Base-by-base conservation (phyloP, 352 stramenopile genomes). In the Achlya hypogyna region DNA sequence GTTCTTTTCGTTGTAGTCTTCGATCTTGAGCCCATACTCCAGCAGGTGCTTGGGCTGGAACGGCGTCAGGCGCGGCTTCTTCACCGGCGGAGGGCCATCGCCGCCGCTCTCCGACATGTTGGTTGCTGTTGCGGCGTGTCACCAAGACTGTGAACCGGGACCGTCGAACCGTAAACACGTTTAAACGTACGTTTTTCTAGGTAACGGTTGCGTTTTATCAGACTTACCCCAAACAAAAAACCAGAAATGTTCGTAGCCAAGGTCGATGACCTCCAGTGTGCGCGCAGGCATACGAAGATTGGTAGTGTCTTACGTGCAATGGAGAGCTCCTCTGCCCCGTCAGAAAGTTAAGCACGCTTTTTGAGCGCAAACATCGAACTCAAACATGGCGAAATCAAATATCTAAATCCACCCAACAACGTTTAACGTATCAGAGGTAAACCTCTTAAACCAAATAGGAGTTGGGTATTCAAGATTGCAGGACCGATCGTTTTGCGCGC, bases 21-120 rank as follows among this genome's bases (percentile, higher is more conserved):
- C 23, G n/a, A 67, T 42, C 16, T 63, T 38, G 22, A 63, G 54
- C 12, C 54, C 54, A 63, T 63, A 63, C 51, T 38, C 51, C 12
- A 67, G 23, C 18, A 49, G 38, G 31, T 67, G 60, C 60, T 67
- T 67, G 27, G 23, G 38, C 28, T 67, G 60, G 32, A 58, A 67
- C 32, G 60, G 60, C 31, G 60, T 67, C 34, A 25, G 18, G n/a
- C 60, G 60, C 32, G 28, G 43, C 22, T 56, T 56, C 49, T 56
- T 56, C 49, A 20, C 49, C 25, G 49, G 49, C 31, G 10, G 10
- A 1, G 38, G 38, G 12, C 38, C 38, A 45, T 45, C 38, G 38
- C 38, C 38, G 38, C 38, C 38, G n/a, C 38, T 45, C 38, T 45
- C 38, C 38, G 38, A 45, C 38, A 45, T 45, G 2, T 1, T 45